phyloP scores from a whole-genome alignment of 2,329 filamentous ascomycete genomes.

The Penicillium verrucosum region DNA sequence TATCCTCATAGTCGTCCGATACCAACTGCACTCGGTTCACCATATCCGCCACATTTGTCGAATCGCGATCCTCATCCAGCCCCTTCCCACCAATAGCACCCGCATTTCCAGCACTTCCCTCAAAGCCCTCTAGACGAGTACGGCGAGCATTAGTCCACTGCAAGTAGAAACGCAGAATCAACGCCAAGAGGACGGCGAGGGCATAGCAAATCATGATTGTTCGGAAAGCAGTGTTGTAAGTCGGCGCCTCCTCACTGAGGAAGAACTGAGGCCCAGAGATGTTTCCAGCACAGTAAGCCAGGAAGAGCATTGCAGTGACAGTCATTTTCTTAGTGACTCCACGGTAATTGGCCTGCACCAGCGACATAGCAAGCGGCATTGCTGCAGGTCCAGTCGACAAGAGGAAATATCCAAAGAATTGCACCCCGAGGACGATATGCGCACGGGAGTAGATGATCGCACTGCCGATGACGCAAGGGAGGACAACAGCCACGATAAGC shows the following conservation, averaged over 20 bases:
- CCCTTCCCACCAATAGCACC: slow-evolving; percentile 45
- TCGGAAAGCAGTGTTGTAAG: slow-evolving; percentile 54
- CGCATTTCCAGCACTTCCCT: slow-evolving; percentile 20
- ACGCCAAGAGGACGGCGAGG: slow-evolving; percentile 46
- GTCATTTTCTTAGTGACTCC: slow-evolving; percentile 62
- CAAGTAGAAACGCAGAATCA: slow-evolving; percentile 50
- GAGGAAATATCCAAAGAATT: slow-evolving; percentile 58
- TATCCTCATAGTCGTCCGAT: slow-evolving; percentile 53
- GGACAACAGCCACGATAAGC: slow-evolving; percentile 50
- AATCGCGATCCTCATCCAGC: slow-evolving; percentile 41
- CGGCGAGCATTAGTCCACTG: slow-evolving; percentile 46
- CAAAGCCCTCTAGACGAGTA: slow-evolving; percentile 37
- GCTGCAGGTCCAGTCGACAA: slow-evolving; percentile 53
- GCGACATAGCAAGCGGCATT: slow-evolving; percentile 55
- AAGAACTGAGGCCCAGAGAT: slow-evolving; percentile 58
- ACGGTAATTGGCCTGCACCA: slow-evolving; percentile 55
- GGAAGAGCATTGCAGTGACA: slow-evolving; percentile 55
- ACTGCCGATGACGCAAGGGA: slow-evolving; percentile 53
- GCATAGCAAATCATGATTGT: slow-evolving; percentile 58
- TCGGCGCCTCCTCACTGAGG: slow-evolving; percentile 48
- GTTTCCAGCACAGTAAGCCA: slow-evolving; percentile 57
- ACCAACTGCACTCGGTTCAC: slow-evolving; percentile 35
- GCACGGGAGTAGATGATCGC: slow-evolving; percentile 53
- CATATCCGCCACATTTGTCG: slow-evolving; percentile 35
- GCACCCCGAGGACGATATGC: slow-evolving; percentile 38